Conservation (phyloP, 257 asterid species). For the Cynanchum wilfordii region DNA sequence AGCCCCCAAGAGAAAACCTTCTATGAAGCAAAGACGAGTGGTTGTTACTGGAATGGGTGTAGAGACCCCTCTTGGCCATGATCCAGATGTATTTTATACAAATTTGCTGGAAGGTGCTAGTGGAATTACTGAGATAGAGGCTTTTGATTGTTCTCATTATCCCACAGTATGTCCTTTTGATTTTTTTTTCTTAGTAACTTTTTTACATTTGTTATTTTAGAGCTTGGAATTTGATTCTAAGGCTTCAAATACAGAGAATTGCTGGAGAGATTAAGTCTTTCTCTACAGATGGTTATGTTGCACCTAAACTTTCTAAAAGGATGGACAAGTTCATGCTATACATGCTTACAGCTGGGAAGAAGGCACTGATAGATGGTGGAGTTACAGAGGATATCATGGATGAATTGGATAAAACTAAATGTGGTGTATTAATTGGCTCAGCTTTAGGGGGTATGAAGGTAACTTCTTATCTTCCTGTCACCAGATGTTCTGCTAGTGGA, state of each 20-base stretch:
- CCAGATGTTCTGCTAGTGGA: conserved; percentile 8
- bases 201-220: conserved; percentile 4
- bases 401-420: conserved; percentile 63
- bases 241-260: conserved; percentile 57
- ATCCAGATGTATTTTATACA: conserved; percentile 70
- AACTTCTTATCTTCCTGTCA: conserved; percentile 11
- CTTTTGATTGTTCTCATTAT: conserved; percentile 79
- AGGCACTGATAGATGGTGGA: conserved; percentile 88
- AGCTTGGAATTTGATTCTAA: conserved; percentile 21
- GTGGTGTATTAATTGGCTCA: conserved; percentile 92
- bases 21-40: conserved; percentile 73
- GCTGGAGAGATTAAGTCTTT: conserved; percentile 96
- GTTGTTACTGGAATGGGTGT: conserved; percentile 98
- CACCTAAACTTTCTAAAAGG: conserved; percentile 88
- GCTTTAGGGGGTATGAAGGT: conserved; percentile 99
- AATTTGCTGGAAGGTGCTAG: conserved; percentile 87
- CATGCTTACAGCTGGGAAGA: conserved; percentile 94
- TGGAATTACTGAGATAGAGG: conserved; percentile 84
- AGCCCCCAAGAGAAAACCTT: conserved; percentile 48
- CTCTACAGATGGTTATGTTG: conserved; percentile 89
- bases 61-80: conserved; percentile 76
- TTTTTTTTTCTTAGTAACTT: conserved; percentile 1
- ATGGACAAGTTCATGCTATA: conserved; percentile 96
- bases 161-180: conserved; percentile 62
- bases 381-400: conserved; percentile 67